Evolutionary conservation across 2,329 filamentous ascomycete species (phyloP).

Genomic region (Ceratocystis lukuohia): DNA sequence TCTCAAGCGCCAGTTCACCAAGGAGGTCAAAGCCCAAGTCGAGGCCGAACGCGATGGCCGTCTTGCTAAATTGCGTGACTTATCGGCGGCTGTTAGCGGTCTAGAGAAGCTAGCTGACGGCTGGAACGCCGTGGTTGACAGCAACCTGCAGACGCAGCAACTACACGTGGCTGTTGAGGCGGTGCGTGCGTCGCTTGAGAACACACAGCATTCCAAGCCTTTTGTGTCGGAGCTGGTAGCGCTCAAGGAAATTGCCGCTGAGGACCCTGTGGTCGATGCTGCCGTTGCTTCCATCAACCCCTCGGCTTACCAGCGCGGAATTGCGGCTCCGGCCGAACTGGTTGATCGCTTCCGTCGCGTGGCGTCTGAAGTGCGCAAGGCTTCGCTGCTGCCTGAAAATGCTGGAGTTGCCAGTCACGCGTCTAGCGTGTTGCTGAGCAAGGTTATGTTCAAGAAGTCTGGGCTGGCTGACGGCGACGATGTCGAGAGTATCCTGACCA

Average conservation of each 20-base stretch:
- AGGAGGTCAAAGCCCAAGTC: slow-evolving; percentile 65
- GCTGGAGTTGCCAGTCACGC: slow-evolving; percentile 91
- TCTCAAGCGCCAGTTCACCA: slow-evolving; percentile 72
- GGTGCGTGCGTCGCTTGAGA: slow-evolving; percentile 70
- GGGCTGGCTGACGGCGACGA: slow-evolving; percentile 71
- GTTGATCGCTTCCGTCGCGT: slow-evolving; percentile 94
- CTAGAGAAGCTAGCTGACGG: slow-evolving; percentile 77
- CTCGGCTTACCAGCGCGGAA: slow-evolving; percentile 78
- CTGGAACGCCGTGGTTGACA: slow-evolving; percentile 83
- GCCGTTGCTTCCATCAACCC: slow-evolving; percentile 97
- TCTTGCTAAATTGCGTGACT: slow-evolving; percentile 69
- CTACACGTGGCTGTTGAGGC: slow-evolving; percentile 92
- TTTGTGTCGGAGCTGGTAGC: slow-evolving; percentile 90
- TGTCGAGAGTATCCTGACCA: slow-evolving; percentile 82
- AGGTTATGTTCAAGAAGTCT: slow-evolving; percentile 92
- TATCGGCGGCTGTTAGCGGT: slow-evolving; percentile 63
- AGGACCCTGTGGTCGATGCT: slow-evolving; percentile 76
- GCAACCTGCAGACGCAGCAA: slow-evolving; percentile 87
- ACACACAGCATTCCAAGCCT: slow-evolving; percentile 56
- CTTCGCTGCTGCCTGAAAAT: slow-evolving; percentile 78
- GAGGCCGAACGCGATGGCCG: slow-evolving; percentile 80
- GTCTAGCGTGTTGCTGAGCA: slow-evolving; percentile 77
- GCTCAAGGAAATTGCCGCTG: slow-evolving; percentile 77
- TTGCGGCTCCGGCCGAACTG: slow-evolving; percentile 70
- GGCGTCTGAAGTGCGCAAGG: slow-evolving; percentile 84